phyloP scores from a whole-genome alignment of 139 green algal genomes.

The Coelastrella sp. region DNA sequence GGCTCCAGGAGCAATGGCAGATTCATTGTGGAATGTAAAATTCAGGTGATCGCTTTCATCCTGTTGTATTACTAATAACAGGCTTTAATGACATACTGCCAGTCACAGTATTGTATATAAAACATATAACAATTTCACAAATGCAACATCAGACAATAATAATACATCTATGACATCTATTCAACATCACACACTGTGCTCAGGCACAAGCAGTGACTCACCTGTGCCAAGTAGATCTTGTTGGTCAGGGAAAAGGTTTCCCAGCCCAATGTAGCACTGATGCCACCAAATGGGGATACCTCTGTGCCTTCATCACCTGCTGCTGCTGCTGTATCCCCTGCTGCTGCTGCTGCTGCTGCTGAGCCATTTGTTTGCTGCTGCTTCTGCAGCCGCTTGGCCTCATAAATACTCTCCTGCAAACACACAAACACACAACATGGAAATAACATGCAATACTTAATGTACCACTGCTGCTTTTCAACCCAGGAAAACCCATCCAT shows the following conservation, averaged over 20 bases:
- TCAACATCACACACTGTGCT: no score
- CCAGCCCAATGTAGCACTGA: slow-evolving; percentile 83
- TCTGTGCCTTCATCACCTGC: neutral
- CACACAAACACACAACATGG: neutral
- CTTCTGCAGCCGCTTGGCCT: slow-evolving; percentile 9
- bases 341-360: slow-evolving; percentile 16
- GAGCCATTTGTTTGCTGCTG: neutral
- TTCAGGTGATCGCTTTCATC: no score
- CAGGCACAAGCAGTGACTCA: slow-evolving; percentile 36
- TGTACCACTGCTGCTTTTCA: neutral
- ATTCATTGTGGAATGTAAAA: no score
- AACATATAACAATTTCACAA: no score
- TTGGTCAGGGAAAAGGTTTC: slow-evolving; percentile 79
- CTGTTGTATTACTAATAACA: no score
- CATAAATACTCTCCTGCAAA: slow-evolving; percentile 26
- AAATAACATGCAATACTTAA: neutral
- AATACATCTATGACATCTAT: no score
- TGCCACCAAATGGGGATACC: slow-evolving; percentile 74
- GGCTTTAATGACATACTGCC: no score
- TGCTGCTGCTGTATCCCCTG: neutral
- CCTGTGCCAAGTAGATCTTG: slow-evolving; percentile 68
- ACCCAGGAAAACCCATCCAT: neutral
- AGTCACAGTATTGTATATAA: no score
- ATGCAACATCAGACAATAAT: no score
- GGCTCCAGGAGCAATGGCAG: no score